Evolutionary conservation across 495 filamentous ascomycete species (phyloP), one percentile per base, ranked within the genome.

Genomic region (Neurospora terricola): DNA sequence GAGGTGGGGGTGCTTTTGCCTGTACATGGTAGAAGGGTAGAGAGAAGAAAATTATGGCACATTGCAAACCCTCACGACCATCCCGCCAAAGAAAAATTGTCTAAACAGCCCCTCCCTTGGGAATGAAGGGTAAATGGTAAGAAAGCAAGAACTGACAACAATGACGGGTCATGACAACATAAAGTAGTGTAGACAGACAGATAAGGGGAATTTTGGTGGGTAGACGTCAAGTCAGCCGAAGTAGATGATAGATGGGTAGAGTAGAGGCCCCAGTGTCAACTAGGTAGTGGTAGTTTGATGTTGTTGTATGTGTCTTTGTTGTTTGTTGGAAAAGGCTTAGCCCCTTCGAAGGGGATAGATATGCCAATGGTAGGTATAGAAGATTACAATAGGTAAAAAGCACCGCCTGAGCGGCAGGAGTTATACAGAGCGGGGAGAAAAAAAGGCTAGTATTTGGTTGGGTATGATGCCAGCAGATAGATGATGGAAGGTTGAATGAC

Each of bases 91-190:
- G 10, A 59, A 27, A 6, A 14, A 59, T 54, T 27, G 48, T 59
- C 48, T 59, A 34, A 66, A 66, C 14, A 18, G 14, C 27, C 11
- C 54, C 54, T 62, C 27, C 23, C 54, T 34, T 34, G 14, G 27
- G 1, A 23, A 54, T 2, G 9, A n/a, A 37, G 6, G 36, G 36
- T 37, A 37, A 11, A 11, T 16, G 16, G 18, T 18, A 5, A n/a
- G 12, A 43, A 43, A 34, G 34, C 34, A 16, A 62, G 23, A 62
- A 5, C 4, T 34, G 14, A 66, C 14, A 18, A 66, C 14, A 27
- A 10, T 66, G 14, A 2, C 18, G 18, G 21, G 71, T 68, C 71
- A 72, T 72, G 43, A 72, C 71, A 68, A 69, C 48, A 72, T 38
- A 70, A 73, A 75, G 42, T 45, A 3, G 7, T 69, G 34, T 69